Conservation (phyloP, 179 eudicot species). For the Spinacia oleracea region DNA sequence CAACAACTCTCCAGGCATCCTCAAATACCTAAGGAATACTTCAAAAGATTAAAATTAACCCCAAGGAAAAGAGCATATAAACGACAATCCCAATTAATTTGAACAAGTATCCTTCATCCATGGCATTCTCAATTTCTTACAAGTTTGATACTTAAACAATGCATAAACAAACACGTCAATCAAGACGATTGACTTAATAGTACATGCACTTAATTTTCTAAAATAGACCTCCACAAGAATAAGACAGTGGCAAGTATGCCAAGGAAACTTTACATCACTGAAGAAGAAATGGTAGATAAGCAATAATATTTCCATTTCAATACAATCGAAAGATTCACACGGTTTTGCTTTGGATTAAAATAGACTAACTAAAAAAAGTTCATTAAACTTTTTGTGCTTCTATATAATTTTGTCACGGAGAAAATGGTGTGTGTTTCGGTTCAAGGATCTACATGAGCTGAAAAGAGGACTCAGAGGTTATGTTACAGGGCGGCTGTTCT, state of each 20-base stretch:
- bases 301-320: background rate
- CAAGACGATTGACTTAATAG: background rate
- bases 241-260: background rate
- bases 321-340: background rate
- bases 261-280: background rate
- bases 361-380: background rate
- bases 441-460: background rate
- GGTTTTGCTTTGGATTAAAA: background rate
- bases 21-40: slow-evolving; percentile 59
- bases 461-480: no score
- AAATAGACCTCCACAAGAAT: background rate
- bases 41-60: background rate
- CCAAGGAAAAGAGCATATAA: background rate
- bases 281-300: background rate
- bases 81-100: background rate
- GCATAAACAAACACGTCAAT: background rate
- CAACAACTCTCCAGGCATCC: slow-evolving; percentile 85
- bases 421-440: background rate
- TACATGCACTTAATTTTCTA: background rate
- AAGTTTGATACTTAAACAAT: background rate
- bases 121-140: background rate
- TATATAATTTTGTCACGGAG: background rate
- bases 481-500: no score
- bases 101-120: background rate
- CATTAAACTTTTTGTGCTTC: background rate